Base-by-base conservation (phyloP, 2,329 filamentous ascomycete species). In the Falciphora oryzae region DNA sequence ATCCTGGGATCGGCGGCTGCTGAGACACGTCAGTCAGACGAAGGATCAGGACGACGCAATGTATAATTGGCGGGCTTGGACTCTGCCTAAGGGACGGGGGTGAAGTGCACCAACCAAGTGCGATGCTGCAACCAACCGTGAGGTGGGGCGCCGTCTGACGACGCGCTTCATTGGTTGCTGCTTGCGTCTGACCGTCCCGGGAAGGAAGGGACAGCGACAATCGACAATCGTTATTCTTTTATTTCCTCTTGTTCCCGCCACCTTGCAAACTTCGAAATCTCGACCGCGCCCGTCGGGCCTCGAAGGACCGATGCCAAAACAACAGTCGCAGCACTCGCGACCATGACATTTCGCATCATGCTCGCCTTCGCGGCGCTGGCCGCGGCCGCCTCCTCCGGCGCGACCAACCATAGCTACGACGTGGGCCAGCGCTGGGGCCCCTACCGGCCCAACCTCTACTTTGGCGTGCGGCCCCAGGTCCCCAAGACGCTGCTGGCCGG, bases 401-500 rank as follows among this genome's bases (percentile, higher is more conserved):
- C 14, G 14, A 14, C 35, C 6, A 35, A 35, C 58, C 58, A 59
- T 16, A 59, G 13, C 58, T 59, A 59, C 58, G 58, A 59, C 58
- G 5, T 13, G 22, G 58, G 58, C 25, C 65, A 75, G 72, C 67
- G 62, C 66, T 97, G 93, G 93, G 93, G 93, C 0, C 91, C 93
- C 2, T 97, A 97, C 78, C 87, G 92, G 69, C 90, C 94, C 0
- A 97, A 97, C 73, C 78, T 97, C 62, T 98, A 97, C 78, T 97
- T 97, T 79, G 94, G 94, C 2, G 86, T 97, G 50, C 85, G 92
- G 25, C 92, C 94, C 60, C 85, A 92, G 66, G 83, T 95, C 64
- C 90, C 93, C 0, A 87, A 92, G 72, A 93, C 91, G 68, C 76
- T 97, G 67, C 85, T 88, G 75, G 88, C 90, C 4, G 92, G 90